Percentiles rank a stretch among this genome's conserved stretches.
phyloP scores from a whole-genome alignment of 306 rosid genomes.

The Rosa lucieae region DNA sequence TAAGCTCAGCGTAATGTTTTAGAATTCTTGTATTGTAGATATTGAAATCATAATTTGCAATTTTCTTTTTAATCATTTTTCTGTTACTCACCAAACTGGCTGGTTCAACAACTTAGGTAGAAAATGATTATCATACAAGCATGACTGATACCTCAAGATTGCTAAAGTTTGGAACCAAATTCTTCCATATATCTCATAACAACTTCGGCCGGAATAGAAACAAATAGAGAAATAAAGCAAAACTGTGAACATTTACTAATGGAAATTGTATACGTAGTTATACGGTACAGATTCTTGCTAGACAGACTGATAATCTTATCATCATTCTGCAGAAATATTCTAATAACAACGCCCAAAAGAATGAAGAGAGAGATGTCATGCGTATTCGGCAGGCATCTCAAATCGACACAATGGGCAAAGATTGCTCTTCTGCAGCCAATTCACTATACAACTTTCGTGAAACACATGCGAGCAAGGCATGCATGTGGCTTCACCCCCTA shows the following conservation, averaged over 20 bases:
- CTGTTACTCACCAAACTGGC: slow-evolving; percentile 13
- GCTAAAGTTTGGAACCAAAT: slow-evolving; percentile 12
- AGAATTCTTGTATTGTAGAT: neutral
- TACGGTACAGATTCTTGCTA: neutral
- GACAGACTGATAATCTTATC: neutral
- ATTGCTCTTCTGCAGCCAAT: slow-evolving; percentile 32
- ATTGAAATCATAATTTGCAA: neutral
- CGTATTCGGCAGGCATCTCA: slow-evolving; percentile 18
- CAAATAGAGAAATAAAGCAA: neutral
- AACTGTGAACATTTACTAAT: neutral
- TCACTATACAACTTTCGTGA: slow-evolving; percentile 27
- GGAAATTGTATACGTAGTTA: neutral
- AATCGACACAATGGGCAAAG: slow-evolving; percentile 33
- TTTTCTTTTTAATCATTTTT: neutral
- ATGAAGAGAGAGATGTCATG: neutral
- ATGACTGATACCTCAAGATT: neutral
- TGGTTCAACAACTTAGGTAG: neutral
- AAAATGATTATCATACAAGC: neutral
- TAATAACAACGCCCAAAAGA: neutral
- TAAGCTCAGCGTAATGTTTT: neutral
- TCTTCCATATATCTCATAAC: neutral
- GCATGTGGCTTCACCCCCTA: slow-evolving; percentile 9
- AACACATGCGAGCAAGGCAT: slow-evolving; percentile 36
- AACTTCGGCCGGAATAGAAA: neutral
- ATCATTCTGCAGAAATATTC: slow-evolving; percentile 12